Evolutionary conservation across 257 asterid genomes (phyloP).

Genomic region (Gynochthodes officinalis): DNA sequence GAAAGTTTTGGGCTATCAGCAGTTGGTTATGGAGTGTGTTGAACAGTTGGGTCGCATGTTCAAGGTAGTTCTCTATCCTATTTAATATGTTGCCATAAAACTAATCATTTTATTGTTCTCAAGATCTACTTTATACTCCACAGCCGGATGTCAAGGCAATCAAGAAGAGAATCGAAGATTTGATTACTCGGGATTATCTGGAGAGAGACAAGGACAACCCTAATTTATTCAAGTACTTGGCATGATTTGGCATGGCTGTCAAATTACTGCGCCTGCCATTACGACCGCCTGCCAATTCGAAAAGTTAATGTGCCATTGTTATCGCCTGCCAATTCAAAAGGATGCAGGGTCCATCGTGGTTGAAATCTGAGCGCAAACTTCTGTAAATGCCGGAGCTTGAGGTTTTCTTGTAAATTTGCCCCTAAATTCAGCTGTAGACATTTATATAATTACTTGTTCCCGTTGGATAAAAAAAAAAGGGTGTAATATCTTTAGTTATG

Average conservation of each 20-base stretch:
- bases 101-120: background rate
- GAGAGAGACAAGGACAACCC: conserved; percentile 96
- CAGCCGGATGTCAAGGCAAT: conserved; percentile 98
- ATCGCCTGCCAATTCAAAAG: conserved; percentile 2
- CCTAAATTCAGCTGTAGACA: conserved; percentile 11
- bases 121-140: conserved; percentile 3
- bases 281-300: background rate
- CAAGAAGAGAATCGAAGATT: conserved; percentile 95
- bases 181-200: conserved; percentile 88
- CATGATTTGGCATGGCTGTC: conserved; percentile 36
- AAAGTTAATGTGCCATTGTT: conserved; percentile 1
- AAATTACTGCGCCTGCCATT: background rate
- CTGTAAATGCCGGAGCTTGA: conserved; percentile 25
- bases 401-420: conserved; percentile 26
- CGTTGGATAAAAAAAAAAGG: background rate
- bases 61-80: conserved; percentile 49
- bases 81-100: background rate
- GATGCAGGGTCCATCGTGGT: background rate
- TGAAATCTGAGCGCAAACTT: conserved; percentile 5
- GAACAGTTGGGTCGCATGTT: conserved; percentile 97
- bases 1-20: conserved; percentile 93
- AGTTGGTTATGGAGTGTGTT: conserved; percentile 91
- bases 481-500: background rate
- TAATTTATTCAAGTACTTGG: conserved; percentile 92
- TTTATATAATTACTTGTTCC: background rate